phyloP scores from a whole-genome alignment of 164 flowering plant genomes.

The Macadamia tetraphylla region DNA sequence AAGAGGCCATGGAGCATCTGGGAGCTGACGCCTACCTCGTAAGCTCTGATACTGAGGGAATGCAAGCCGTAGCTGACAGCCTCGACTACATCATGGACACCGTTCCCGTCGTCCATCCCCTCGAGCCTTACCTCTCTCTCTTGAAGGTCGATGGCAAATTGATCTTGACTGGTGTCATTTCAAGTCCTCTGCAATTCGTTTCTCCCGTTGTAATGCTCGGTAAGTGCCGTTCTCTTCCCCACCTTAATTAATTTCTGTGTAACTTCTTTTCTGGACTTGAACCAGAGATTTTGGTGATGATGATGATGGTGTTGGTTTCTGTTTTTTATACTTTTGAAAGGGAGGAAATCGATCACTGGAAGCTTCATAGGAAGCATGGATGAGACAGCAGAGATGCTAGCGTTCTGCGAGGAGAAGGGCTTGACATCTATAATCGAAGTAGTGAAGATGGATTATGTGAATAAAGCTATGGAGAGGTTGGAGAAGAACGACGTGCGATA shows the following conservation, averaged over 20 bases:
- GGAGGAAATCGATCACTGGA: conserved; percentile 72
- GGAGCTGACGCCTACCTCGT: conserved; percentile 45
- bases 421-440: conserved; percentile 55
- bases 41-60: conserved; percentile 29
- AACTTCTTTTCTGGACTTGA: no score
- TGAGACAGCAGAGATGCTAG: conserved; percentile 70
- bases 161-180: conserved; percentile 44
- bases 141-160: conserved; percentile 69
- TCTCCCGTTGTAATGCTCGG: conserved; percentile 79
- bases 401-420: conserved; percentile 64
- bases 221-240: conserved; percentile 15
- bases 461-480: conserved; percentile 68
- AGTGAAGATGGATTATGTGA: conserved; percentile 69
- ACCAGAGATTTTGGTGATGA: background rate
- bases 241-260: no score
- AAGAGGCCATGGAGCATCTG: conserved; percentile 39
- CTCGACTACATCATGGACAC: conserved; percentile 56
- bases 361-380: conserved; percentile 84
- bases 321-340: conserved; percentile 18
- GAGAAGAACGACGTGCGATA: conserved; percentile 86
- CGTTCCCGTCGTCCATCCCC: conserved; percentile 38
- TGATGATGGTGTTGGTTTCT: background rate
- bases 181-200: conserved; percentile 39
- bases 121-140: conserved; percentile 46
- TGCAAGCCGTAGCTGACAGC: conserved; percentile 28